A percentile compares a stretch with the other conserved stretches of the same genome.
These are phyloP conservation scores for Trametes polyzona DNA, from an alignment of 1,284 basidiomycete species.

Conservation along the genomic window DNA sequence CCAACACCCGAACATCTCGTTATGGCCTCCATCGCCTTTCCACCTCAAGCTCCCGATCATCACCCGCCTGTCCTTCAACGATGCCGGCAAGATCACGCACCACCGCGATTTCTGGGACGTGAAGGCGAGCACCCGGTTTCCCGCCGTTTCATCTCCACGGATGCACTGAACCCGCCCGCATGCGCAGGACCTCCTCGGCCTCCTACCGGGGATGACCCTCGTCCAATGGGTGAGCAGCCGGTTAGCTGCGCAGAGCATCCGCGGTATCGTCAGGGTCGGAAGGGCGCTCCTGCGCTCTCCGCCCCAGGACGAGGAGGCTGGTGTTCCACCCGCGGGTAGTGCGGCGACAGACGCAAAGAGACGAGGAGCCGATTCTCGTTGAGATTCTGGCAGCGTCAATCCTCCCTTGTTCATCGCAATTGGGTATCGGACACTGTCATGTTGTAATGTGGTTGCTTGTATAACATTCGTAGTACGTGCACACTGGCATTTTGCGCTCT, in stretches of 20 bases:
- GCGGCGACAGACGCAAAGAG: not conserved
- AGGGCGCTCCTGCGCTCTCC: slow-evolving; percentile 26
- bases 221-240: slow-evolving; percentile 70
- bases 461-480: not conserved
- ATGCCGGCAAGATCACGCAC: slow-evolving; percentile 70
- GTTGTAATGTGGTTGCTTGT: too few species aligned
- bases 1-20: slow-evolving; percentile 44
- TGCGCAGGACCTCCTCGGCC: slow-evolving; percentile 64
- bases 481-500: not conserved
- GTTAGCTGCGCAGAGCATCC: slow-evolving; percentile 58
- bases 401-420: too few species aligned
- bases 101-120: slow-evolving; percentile 80
- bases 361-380: not conserved
- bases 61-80: slow-evolving; percentile 74
- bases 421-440: too few species aligned
- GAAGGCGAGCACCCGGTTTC: slow-evolving; percentile 24
- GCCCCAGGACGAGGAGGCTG: slow-evolving; percentile 30
- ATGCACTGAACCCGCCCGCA: not conserved
- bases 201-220: slow-evolving; percentile 67
- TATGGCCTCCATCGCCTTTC: slow-evolving; percentile 64
- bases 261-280: slow-evolving; percentile 32
- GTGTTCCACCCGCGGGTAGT: slow-evolving; percentile 13
- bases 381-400: not conserved
- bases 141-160: not conserved
- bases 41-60: slow-evolving; percentile 69